Evolutionary conservation across 768 basidiomycete genomes (phyloP).

Genomic region (Boletus barrowsii): DNA sequence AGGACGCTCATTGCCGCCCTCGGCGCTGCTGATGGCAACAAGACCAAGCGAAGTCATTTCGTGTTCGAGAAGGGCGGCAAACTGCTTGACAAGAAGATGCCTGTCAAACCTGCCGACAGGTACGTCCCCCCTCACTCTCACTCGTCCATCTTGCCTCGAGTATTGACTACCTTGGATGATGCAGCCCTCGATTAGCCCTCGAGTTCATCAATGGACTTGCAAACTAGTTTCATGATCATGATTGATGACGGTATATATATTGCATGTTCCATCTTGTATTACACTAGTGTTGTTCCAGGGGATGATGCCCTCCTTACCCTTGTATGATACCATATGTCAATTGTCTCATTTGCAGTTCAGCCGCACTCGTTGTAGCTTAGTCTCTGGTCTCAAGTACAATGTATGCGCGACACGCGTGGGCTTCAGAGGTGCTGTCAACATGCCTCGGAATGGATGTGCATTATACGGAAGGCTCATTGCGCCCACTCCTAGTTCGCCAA

Average conservation of each 20-base stretch:
- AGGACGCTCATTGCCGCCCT: constrained; percentile 73
- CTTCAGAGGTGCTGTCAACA: too few relatives aligned
- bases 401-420: too few relatives aligned
- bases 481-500: too few relatives aligned
- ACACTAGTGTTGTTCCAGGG: neutral
- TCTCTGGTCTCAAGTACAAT: too few relatives aligned
- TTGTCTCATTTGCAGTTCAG: too few relatives aligned
- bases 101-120: constrained; percentile 88
- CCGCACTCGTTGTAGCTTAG: too few relatives aligned
- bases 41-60: constrained; percentile 90
- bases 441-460: too few relatives aligned
- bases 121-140: constrained; percentile 21
- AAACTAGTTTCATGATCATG: constrained; percentile 3
- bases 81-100: constrained; percentile 77
- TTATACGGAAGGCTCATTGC: too few relatives aligned
- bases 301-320: too few relatives aligned
- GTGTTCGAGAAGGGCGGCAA: constrained; percentile 91
- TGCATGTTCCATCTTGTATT: constrained; percentile 7
- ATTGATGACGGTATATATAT: constrained; percentile 4
- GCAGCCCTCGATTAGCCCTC: constrained; percentile 60
- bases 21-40: constrained; percentile 76
- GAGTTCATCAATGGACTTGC: constrained; percentile 58
- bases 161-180: neutral
- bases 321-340: too few relatives aligned
- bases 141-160: neutral